phyloP scores from a whole-genome alignment of 2,329 filamentous ascomycete species.

The Claviceps sp. region DNA sequence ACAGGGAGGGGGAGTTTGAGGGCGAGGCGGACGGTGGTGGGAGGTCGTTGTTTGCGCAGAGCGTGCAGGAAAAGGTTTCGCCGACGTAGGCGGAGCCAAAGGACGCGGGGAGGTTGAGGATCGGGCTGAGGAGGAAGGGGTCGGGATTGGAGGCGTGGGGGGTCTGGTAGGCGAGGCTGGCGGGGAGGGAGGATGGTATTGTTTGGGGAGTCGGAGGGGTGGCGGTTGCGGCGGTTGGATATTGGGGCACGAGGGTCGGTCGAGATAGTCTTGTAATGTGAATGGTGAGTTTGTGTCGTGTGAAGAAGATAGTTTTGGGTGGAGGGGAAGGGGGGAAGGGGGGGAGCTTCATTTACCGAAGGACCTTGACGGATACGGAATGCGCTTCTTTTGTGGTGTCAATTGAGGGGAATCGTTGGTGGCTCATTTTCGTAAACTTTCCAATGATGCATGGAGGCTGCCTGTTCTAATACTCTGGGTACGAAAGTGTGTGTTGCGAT shows the following conservation, averaged over 20 bases:
- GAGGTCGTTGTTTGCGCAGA: slow-evolving; percentile 86
- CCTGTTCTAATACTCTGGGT: background rate
- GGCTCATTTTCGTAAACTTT: slow-evolving; percentile 30
- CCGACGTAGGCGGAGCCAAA: slow-evolving; percentile 95
- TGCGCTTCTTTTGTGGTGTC: slow-evolving; percentile 60
- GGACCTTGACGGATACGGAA: slow-evolving; percentile 64
- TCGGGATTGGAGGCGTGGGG: slow-evolving; percentile 32
- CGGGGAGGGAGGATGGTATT: slow-evolving; percentile 28
- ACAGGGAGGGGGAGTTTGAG: slow-evolving; percentile 12
- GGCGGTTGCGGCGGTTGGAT: slow-evolving; percentile 40
- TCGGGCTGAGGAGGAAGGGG: slow-evolving; percentile 45
- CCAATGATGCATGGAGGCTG: background rate
- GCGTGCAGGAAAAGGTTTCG: slow-evolving; percentile 84
- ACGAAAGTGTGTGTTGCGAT: background rate
- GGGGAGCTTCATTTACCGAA: slow-evolving; percentile 33
- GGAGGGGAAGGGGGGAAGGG: background rate
- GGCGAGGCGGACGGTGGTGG: background rate
- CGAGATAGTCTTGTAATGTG: slow-evolving; percentile 56
- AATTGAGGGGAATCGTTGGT: slow-evolving; percentile 43
- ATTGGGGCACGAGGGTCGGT: slow-evolving; percentile 60
- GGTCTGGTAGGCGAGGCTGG: slow-evolving; percentile 58
- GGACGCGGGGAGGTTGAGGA: slow-evolving; percentile 73
- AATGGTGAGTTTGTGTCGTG: background rate
- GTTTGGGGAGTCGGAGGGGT: slow-evolving; percentile 30
- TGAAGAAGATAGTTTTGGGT: background rate